Evolutionary conservation across 306 rosid genomes (phyloP).

Genomic region (Mimosa pudica): DNA sequence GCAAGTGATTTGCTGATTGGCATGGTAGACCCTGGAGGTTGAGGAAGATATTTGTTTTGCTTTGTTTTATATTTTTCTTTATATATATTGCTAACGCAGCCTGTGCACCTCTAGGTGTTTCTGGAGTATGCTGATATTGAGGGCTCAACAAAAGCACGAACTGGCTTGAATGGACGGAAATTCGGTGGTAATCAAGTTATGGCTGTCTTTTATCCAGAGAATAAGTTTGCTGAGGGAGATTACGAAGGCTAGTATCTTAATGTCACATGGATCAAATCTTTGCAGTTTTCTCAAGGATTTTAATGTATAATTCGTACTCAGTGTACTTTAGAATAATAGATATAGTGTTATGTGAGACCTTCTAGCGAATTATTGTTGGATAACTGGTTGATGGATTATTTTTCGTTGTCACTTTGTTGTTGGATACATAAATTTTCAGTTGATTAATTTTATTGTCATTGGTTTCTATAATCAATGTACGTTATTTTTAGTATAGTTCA

Average conservation of each 20-base stretch:
- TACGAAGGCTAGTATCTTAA: constrained; percentile 60
- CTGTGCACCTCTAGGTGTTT: constrained; percentile 61
- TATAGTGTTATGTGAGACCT: neutral
- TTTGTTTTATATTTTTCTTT: neutral
- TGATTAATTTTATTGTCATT: neutral
- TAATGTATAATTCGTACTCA: constrained; percentile 22
- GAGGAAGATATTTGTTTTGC: too few relatives aligned
- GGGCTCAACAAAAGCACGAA: constrained; percentile 80
- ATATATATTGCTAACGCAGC: neutral
- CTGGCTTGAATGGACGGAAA: constrained; percentile 84
- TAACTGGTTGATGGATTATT: constrained; percentile 30
- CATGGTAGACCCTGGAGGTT: neutral
- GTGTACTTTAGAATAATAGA: constrained; percentile 15
- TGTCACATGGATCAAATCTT: constrained; percentile 26
- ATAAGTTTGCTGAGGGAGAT: constrained; percentile 82
- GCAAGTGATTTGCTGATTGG: neutral
- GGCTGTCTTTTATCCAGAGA: constrained; percentile 79
- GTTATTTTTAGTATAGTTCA: neutral
- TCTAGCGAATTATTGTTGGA: constrained; percentile 15
- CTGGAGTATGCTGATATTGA: constrained; percentile 86
- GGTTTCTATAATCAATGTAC: neutral
- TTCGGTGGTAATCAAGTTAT: constrained; percentile 86
- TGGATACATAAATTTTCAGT: neutral
- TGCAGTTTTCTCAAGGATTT: constrained; percentile 27
- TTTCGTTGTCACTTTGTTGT: neutral